Evolutionary conservation across 179 eudicot species (phyloP), one percentile per base, ranked within the genome.

Genomic region (Patellifolia procumbens): DNA sequence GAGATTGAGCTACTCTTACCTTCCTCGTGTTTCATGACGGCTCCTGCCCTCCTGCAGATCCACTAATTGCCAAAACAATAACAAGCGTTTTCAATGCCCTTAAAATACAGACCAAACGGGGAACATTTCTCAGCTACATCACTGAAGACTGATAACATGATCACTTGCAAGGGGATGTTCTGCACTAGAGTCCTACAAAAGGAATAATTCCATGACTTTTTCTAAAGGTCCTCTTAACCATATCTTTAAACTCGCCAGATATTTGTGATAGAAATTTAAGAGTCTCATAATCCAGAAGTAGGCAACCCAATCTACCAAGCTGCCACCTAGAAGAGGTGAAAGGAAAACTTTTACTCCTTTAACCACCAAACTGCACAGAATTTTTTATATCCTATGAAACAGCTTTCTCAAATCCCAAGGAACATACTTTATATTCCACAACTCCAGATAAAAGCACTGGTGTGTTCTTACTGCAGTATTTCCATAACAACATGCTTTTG

Each of bases 301-400:
- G 34, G 24, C 52, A 64, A 64, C 63, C 78, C 46, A 75, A 65
- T 51, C 37, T 29, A 75, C 35, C 32, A 73, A 49, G 19, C 15
- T 19, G 5, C 42, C 26, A 20, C 64, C 24, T 64, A 43, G 15
- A 22, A 24, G 20, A 63, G 61, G 28, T 63, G 5, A 11, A 52
- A 49, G 11, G 37, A 22, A 10, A 13, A 65, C 9, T 28, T 4
- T 37, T 20, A 37, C 15, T 35, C 49, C 17, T 51, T 45, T 1
- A 68, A 16, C n/a, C 11, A 68, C 22, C 22, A 68, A 24, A 37
- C 19, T 35, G 15, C 37, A 34, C 7, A 19, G 13, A 63, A 1
- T 5, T 8, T 13, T 66, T 9, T 9, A 59, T 59, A 59, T 8
- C 17, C 35, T 28, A 11, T 59, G 16, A 59, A 59, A 55, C 60